Percentiles rank a stretch among this genome's conserved stretches.
Evolutionary conservation across 1,284 basidiomycete genomes (phyloP).

Genomic region (Rhizoctonia solani): DNA sequence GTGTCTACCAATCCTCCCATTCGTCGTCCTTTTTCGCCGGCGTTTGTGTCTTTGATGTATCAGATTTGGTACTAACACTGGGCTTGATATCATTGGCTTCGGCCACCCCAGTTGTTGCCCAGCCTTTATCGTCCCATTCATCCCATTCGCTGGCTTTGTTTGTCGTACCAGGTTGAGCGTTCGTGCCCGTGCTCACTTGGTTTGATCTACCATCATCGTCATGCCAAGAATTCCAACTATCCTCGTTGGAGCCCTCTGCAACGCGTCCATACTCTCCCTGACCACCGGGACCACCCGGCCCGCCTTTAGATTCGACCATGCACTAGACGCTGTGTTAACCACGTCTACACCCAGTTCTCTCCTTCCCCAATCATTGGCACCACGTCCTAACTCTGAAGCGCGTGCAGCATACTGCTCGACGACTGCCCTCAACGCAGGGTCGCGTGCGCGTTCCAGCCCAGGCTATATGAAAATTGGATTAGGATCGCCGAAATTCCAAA

Average conservation of each 20-base stretch:
- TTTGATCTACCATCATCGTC: constrained; percentile 40
- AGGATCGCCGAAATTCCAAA: no score
- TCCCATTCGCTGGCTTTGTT: constrained; percentile 61
- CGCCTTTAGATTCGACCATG: constrained; percentile 38
- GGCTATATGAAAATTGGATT: constrained; percentile 47
- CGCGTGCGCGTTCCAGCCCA: constrained; percentile 72
- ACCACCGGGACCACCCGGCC: constrained; percentile 29
- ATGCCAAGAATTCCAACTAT: constrained; percentile 33
- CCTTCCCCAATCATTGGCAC: constrained; percentile 74
- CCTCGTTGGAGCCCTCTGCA: constrained; percentile 32
- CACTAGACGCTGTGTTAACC: constrained; percentile 58
- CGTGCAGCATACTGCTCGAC: constrained; percentile 69
- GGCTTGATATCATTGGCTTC: background rate
- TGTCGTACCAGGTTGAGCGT: constrained; percentile 40
- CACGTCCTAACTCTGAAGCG: constrained; percentile 59
- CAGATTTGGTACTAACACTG: background rate
- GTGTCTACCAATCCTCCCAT: constrained; percentile 35
- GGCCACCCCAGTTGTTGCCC: constrained; percentile 3
- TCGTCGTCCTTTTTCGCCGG: constrained; percentile 32
- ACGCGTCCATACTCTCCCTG: constrained; percentile 34
- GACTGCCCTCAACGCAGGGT: constrained; percentile 73
- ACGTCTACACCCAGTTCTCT: constrained; percentile 78
- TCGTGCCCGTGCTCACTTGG: constrained; percentile 9
- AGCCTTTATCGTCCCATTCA: constrained; percentile 47
- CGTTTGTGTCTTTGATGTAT: constrained; percentile 15